Percentiles rank a stretch among this genome's conserved stretches.
Conservation (phyloP, 257 asterid genomes). For the Vinca minor region DNA sequence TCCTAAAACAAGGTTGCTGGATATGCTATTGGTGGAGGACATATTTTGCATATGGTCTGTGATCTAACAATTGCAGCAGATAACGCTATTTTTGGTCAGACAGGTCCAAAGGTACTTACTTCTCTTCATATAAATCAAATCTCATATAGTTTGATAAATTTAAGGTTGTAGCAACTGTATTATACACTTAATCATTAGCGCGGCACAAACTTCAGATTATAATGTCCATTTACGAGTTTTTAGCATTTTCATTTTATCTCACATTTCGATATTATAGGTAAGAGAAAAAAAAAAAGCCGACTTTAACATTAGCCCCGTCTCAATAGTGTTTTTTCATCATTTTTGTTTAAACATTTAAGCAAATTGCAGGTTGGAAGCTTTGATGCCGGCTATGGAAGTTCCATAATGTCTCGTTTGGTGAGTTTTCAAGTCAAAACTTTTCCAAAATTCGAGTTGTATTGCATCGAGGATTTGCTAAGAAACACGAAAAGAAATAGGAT, state of each 20-base stretch:
- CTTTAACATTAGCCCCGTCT: neutral
- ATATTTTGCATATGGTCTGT: slow-evolving; percentile 92
- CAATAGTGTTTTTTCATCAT: too few relatives aligned
- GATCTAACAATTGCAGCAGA: slow-evolving; percentile 92
- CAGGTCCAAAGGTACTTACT: slow-evolving; percentile 76
- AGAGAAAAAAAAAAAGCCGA: neutral
- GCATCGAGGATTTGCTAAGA: neutral
- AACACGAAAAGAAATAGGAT: neutral
- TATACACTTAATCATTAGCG: neutral
- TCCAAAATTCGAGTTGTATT: neutral
- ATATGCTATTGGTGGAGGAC: slow-evolving; percentile 95
- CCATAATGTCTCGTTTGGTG: slow-evolving; percentile 88
- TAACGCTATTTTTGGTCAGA: slow-evolving; percentile 89
- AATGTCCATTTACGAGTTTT: neutral
- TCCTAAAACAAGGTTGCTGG: slow-evolving; percentile 74
- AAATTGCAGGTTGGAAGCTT: slow-evolving; percentile 84
- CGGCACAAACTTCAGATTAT: neutral
- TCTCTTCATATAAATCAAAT: neutral
- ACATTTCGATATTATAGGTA: too few relatives aligned
- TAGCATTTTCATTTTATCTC: neutral
- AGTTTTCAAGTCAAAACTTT: slow-evolving; percentile 2
- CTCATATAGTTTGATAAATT: neutral
- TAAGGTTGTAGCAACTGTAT: neutral
- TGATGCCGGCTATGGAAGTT: slow-evolving; percentile 96
- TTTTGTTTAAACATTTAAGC: neutral